These are phyloP conservation scores for Brassica balearica DNA, from an alignment of 441 rosid genomes.

Conservation along the genomic window DNA sequence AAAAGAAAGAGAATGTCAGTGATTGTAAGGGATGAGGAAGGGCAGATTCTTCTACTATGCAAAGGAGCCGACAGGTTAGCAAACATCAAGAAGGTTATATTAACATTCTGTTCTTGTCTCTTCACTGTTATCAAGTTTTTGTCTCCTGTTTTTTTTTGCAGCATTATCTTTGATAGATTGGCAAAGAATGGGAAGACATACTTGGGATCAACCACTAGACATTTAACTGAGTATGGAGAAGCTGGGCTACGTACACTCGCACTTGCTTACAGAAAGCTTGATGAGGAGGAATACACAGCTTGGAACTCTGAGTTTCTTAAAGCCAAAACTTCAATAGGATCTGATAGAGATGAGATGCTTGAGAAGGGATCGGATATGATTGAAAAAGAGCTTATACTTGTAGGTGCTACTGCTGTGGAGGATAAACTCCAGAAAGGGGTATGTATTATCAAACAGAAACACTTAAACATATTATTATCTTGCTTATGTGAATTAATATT, in stretches of 20 bases:
- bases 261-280: conserved; percentile 75
- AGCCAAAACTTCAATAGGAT: conserved; percentile 76
- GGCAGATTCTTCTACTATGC: conserved; percentile 82
- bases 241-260: conserved; percentile 86
- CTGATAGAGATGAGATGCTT: conserved; percentile 75
- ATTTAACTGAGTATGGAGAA: conserved; percentile 91
- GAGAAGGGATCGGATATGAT: conserved; percentile 78
- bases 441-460: conserved; percentile 23
- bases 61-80: conserved; percentile 98
- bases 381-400: conserved; percentile 80
- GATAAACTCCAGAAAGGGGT: conserved; percentile 97
- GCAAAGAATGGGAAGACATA: conserved; percentile 76
- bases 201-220: conserved; percentile 64
- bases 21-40: conserved; percentile 73
- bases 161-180: conserved; percentile 87
- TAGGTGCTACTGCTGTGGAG: conserved; percentile 96
- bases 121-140: conserved; percentile 30
- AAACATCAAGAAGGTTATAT: no score
- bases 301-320: conserved; percentile 83
- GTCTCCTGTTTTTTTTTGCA: conserved; percentile 42
- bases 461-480: neutral
- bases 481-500: conserved; percentile 26
- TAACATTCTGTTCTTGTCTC: conserved; percentile 7
- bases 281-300: conserved; percentile 66
- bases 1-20: conserved; percentile 96